Evolutionary conservation across 768 basidiomycete genomes (phyloP), one percentile per base, ranked within the genome.

Genomic region (Mycena galericulata): DNA sequence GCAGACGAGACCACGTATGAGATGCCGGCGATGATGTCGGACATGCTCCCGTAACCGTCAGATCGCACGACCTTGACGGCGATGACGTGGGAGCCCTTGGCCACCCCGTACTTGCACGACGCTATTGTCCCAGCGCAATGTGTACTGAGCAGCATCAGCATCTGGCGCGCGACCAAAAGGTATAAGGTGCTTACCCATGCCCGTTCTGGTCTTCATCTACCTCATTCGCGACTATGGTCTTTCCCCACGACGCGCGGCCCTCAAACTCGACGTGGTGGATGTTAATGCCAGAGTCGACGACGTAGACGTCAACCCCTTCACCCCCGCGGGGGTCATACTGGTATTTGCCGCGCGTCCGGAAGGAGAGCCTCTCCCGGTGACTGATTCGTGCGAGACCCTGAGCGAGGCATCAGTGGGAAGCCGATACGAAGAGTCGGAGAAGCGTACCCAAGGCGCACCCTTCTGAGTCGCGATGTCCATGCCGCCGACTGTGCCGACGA

Each of bases 81-180:
- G 70, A 92, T 85, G 71, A 96, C 86, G 68, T 94, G 86, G 62
- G 96, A 97, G 67, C 86, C 86, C 90, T 99, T 99, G 49, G 97
- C 96, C 45, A 99, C 96, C 80, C 98, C 98, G 74, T 95, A 99
- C 81, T 91, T 93, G 74, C 83, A 81, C 6, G 94, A 96, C 20
- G 91, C 97, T 71, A 99, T 96, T 27, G 96, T 99, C 60, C 96
- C 96, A 51, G 96, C 96, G 72, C 95, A 97, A 78, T 97, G 96
- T 32, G 94, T 62, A n/a, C 59, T 60, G 46, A 10, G 34, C 32
- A 11, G 4, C 14, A 10, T 60, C 45, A 60, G 59, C 6, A 49
- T 15, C 9, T n/a, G 14, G 36, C 4, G 24, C 6, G 2, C 10
- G n/a, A n/a, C 4, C 3, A 1, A 27, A 29, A 26, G 8, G n/a